Base-by-base conservation (phyloP, 176 grass and related monocot species). In the Bromus sterilis region DNA sequence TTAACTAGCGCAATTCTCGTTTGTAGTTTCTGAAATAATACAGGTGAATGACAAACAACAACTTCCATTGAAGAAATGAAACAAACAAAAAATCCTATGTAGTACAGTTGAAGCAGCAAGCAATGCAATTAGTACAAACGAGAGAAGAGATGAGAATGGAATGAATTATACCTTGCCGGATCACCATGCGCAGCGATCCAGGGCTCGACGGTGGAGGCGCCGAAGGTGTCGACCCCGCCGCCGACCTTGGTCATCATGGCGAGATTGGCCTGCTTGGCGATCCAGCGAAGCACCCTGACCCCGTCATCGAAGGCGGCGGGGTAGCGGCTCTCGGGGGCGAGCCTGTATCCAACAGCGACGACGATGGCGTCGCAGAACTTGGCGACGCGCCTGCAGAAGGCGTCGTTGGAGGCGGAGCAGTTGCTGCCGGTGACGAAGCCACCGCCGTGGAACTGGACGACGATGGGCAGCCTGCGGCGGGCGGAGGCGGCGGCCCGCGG, bases 391-490 rank as follows among this genome's bases (percentile, higher is more conserved):
- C 94, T 74, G 62, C 87, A 97, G 88, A 97, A 97, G 83, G 83
- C 85, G 60, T 97, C 94, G 81, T 97, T 97, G 80, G 94, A 80
- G 0, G 71, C 44, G 32, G 85, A 91, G 55, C 66, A 80, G 77
- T 81, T 97, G 88, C 94, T 97, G 35, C 94, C 92, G 13, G 90
- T 76, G 48, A 87, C 81, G 74, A 97, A 94, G 0, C 87, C 94
- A 0, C 94, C 94, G 62, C 94, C 92, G 76, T 97, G 94, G 65
- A 97, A 94, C 86, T 97, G 92, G 59, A 97, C 84, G 82, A 97
- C 70, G 77, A 94, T 82, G 31, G 94, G 94, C 5, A 97, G 85
- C 86, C 85, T 90, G 29, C 83, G 61, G 2, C 79, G 66, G 23
- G 81, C 67, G 11, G 66, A 85, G 13, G 56, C 64, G 0, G 75